Conservation (phyloP, 257 asterid species). For the Solanum ahanhuiri region DNA sequence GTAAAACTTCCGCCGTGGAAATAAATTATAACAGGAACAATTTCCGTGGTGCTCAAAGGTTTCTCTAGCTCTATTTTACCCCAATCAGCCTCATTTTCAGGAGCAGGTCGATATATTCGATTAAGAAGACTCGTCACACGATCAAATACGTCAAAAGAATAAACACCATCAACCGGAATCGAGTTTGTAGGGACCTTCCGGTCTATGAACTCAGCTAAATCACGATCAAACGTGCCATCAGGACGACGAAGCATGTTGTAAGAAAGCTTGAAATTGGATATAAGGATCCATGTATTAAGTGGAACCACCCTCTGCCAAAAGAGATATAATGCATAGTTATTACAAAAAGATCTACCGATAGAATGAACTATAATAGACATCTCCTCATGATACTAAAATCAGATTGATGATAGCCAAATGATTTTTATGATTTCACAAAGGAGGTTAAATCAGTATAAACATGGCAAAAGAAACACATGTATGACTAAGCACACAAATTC, state of each 20-base stretch:
- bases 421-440: not conserved
- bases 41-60: conserved; percentile 39
- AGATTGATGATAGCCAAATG: not conserved
- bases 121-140: conserved; percentile 55
- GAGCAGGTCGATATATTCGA: conserved; percentile 44
- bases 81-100: conserved; percentile 20
- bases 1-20: conserved; percentile 96
- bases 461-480: not conserved
- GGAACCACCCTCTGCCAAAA: conserved; percentile 68
- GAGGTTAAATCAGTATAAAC: not conserved
- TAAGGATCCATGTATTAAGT: conserved; percentile 75
- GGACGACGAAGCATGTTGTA: conserved; percentile 75
- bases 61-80: conserved; percentile 42
- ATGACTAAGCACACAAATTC: not conserved
- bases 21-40: conserved; percentile 61
- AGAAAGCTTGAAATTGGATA: conserved; percentile 77
- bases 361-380: too few relatives aligned
- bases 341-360: not conserved
- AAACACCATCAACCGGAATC: conserved; percentile 57
- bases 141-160: conserved; percentile 65
- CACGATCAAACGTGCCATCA: conserved; percentile 83
- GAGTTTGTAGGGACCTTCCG: conserved; percentile 73
- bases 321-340: not conserved
- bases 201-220: conserved; percentile 61
- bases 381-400: too few relatives aligned